Evolutionary conservation across 768 basidiomycete genomes (phyloP).

Genomic region (Auriscalpium orientale): DNA sequence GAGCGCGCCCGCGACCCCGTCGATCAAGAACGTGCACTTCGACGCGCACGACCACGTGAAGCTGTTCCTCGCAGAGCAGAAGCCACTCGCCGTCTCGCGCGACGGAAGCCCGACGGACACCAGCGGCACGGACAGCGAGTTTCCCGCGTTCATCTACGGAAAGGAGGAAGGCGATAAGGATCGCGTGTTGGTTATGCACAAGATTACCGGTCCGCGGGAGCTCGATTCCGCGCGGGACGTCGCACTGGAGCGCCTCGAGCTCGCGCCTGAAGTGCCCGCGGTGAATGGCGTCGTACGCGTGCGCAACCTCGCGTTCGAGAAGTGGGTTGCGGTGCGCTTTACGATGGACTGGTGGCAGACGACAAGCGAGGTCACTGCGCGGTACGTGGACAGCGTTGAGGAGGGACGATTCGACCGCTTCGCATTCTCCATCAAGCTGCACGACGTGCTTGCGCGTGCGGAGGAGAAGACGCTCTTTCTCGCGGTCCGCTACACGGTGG

Average conservation of each 20-base stretch:
- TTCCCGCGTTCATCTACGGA: constrained; percentile 62
- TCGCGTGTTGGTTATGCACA: constrained; percentile 44
- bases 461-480: constrained; percentile 80
- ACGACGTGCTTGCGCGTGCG: constrained; percentile 67
- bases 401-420: constrained; percentile 58
- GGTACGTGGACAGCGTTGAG: constrained; percentile 43
- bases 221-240: constrained; percentile 36
- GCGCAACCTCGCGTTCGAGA: constrained; percentile 80
- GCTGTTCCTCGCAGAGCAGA: constrained; percentile 90
- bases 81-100: constrained; percentile 87
- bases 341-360: constrained; percentile 96
- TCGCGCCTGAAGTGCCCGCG: constrained; percentile 42
- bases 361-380: constrained; percentile 84
- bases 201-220: constrained; percentile 57
- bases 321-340: constrained; percentile 83
- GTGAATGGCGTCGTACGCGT: constrained; percentile 74
- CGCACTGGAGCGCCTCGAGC: constrained; percentile 45
- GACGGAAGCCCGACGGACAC: constrained; percentile 86
- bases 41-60: constrained; percentile 90
- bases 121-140: constrained; percentile 72
- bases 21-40: constrained; percentile 85
- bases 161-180: constrained; percentile 23
- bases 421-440: constrained; percentile 65
- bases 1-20: constrained; percentile 81
- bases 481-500: constrained; percentile 65